Base-by-base conservation (phyloP, 2,329 filamentous ascomycete species). In the Aureobasidium namibiae region DNA sequence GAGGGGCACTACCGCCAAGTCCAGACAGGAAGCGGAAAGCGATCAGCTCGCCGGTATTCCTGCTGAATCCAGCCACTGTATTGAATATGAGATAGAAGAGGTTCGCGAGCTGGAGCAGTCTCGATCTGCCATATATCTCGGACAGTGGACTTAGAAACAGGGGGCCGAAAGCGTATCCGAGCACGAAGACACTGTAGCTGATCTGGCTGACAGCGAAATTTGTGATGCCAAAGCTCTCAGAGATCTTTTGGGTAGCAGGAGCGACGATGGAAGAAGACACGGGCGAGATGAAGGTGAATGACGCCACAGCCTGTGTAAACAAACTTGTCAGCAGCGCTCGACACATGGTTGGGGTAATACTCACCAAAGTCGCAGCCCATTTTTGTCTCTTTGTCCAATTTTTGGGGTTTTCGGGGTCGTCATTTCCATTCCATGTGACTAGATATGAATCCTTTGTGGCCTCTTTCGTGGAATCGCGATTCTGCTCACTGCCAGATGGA, bases 11-110 rank as follows among this genome's bases (percentile, higher is more conserved):
- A 1, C 76, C 78, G 1, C 78, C 78, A 18, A 82, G 70, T 0
- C 79, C 79, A 4, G 78, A 72, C 0, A 82, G 62, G 42, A 81
- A 76, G 0, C 79, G 71, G 13, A 74, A 71, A 0, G 71, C 73
- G 11, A 81, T 76, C 2, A 82, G 65, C 7, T 73, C 48, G 6
- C 70, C 68, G 56, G 76, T 73, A 2, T 71, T 69, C 1, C 63
- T 68, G 4, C 77, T 68, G 54, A 76, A 75, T 3, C 76, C 73
- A 60, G 77, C 79, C 1, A 71, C 69, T 8, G 80, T 62, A 62
- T 79, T 79, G 74, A 79, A 80, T 39, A 75, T 60, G 2, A 82
- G 66, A 65, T 82, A 82, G 72, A 77, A 74, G 1, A 79, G 36
- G 60, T 78, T 82, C 1, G 75, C 74, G 0, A 65, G 56, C 41